These are phyloP conservation scores for Prunus yedoensis DNA, from an alignment of 331 rosid species.

Conservation along the genomic window DNA sequence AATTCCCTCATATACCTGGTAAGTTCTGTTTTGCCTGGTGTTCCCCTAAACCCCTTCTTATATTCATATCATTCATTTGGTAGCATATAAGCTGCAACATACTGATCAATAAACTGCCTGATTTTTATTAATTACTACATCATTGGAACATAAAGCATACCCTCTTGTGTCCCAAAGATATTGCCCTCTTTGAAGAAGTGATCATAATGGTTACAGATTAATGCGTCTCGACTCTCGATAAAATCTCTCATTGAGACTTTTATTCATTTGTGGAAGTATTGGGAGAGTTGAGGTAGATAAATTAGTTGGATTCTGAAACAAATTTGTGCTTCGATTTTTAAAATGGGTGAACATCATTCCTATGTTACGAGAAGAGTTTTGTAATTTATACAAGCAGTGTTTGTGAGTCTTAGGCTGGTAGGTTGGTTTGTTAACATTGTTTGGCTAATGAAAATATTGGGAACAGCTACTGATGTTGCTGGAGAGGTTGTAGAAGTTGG, in stretches of 20 bases:
- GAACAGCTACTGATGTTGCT: conserved; percentile 59
- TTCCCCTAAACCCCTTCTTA: too few relatives aligned
- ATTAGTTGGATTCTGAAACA: not conserved
- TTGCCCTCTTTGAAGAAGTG: not conserved
- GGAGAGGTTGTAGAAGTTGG: conserved; percentile 77
- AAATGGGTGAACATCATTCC: not conserved
- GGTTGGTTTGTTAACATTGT: conserved; percentile 1
- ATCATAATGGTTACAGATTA: not conserved
- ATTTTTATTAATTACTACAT: not conserved
- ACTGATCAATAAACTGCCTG: not conserved
- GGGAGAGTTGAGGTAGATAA: not conserved
- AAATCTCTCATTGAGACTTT: not conserved
- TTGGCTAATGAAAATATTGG: not conserved
- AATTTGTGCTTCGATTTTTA: not conserved
- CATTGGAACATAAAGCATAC: not conserved
- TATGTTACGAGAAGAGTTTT: not conserved
- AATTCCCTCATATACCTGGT: conserved; percentile 49
- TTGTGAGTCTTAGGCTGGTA: not conserved
- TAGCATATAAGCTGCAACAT: not conserved
- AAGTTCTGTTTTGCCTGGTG: not conserved
- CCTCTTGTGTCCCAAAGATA: not conserved
- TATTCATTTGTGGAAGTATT: not conserved
- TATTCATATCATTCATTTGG: not conserved
- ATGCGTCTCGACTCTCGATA: not conserved
- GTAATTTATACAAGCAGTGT: not conserved